A percentile compares a stretch with the other conserved stretches of the same genome.
These are phyloP conservation scores for Microcos paniculata DNA, from an alignment of 345 rosid species.

Conservation along the genomic window DNA sequence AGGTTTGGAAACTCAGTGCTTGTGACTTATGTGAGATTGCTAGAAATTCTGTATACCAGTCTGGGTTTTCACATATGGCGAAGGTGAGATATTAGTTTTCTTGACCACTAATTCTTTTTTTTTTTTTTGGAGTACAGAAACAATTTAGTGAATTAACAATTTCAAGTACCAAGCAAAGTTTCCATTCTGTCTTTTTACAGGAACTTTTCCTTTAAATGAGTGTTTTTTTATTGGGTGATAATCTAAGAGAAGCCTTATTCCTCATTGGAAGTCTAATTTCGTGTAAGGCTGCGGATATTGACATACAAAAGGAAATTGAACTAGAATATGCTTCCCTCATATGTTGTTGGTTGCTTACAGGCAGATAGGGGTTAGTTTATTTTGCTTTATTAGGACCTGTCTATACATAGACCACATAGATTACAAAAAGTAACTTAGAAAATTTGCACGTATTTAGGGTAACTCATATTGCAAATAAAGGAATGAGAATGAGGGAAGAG, in stretches of 20 bases:
- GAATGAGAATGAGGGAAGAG: neutral
- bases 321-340: neutral
- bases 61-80: slow-evolving; percentile 44
- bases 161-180: neutral
- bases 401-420: neutral
- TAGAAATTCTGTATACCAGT: slow-evolving; percentile 55
- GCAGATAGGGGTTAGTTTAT: neutral
- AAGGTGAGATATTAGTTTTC: slow-evolving; percentile 32
- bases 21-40: slow-evolving; percentile 62
- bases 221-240: neutral
- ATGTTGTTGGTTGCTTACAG: neutral
- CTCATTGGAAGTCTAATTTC: neutral
- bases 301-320: neutral
- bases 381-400: neutral
- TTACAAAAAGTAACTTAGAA: neutral
- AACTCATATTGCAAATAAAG: neutral
- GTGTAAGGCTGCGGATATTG: neutral
- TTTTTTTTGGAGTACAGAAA: neutral
- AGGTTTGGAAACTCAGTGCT: slow-evolving; percentile 59
- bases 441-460: neutral
- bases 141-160: neutral
- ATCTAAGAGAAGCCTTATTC: neutral
- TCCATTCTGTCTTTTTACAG: neutral
- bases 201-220: neutral
- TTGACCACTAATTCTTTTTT: neutral